Base-by-base conservation (phyloP, 2,329 filamentous ascomycete species). In the Cladorrhinum sp. region DNA sequence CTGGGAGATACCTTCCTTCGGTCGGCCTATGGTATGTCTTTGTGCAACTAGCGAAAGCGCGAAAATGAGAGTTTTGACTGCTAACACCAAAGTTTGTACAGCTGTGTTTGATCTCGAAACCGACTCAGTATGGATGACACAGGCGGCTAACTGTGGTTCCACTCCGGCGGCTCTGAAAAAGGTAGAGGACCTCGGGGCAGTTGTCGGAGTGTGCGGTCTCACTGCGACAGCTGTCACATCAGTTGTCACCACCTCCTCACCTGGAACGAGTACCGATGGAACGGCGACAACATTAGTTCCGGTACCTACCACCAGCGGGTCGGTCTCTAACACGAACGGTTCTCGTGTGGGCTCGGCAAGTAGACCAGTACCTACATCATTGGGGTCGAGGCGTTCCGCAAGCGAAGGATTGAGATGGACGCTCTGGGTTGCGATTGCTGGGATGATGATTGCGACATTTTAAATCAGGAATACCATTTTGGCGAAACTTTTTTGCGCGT, bases 1-100 rank as follows among this genome's bases (percentile, higher is more conserved):
- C 74, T 85, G n/a, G 83, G 83, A 10, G 83, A 85, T 66, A 83
- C 82, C 1, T 83, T 86, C 69, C 63, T 85, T 64, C 78, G 83
- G 29, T 83, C 80, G 10, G 81, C 81, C 22, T 84, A 84, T 64
- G 74, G 79, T 81, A 61, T 25, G 73, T 69, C n/a, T 55, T 27
- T 27, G 13, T 50, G 18, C 9, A 3, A 25, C 25, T 2, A 23
- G 12, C 25, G 13, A 24, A n/a, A 7, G 36, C 7, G 2, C 32
- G n/a, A 51, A n/a, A 13, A 38, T 10, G 16, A 57, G 36, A 18
- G 41, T 18, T 16, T 45, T 18, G n/a, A 8, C 20, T 62, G 23
- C 62, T 60, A 13, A 60, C 55, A n/a, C 4, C 2, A 1, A 0
- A 22, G 1, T 24, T n/a, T 13, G 12, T 6, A 32, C 24, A 64